These are phyloP conservation scores for Bauhinia variegata DNA, from an alignment of 306 rosid species.

Conservation along the genomic window DNA sequence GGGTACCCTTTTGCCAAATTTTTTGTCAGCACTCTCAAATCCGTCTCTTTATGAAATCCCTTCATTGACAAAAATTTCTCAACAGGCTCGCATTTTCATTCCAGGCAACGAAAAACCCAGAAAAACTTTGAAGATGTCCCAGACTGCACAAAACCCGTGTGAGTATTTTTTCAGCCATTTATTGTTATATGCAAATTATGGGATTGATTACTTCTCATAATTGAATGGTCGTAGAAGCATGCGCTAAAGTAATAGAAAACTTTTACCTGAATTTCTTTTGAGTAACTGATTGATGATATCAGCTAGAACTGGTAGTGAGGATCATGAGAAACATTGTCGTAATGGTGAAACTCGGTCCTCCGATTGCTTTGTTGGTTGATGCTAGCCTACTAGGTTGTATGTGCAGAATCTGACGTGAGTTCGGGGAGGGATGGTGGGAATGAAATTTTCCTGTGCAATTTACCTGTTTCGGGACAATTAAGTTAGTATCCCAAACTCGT, in stretches of 20 bases:
- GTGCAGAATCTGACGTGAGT: no score
- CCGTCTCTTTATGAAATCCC: conserved; percentile 23
- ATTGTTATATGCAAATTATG: neutral
- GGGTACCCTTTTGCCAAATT: neutral
- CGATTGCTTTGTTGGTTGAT: no score
- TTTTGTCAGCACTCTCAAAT: neutral
- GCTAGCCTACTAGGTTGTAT: no score
- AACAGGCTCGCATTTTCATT: conserved; percentile 22
- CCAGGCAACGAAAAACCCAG: conserved; percentile 19
- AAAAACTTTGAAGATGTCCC: conserved; percentile 36
- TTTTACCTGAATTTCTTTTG: no score
- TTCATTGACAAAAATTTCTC: conserved; percentile 3
- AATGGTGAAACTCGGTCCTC: no score
- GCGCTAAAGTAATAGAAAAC: neutral
- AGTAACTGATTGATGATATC: no score
- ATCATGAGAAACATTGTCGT: no score
- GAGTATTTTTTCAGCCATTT: conserved; percentile 7
- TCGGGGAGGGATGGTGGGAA: no score
- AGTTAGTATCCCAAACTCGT: neutral
- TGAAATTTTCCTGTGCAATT: no score
- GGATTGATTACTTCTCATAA: neutral
- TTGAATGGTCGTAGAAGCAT: neutral
- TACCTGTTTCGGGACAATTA: no score
- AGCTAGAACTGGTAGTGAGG: no score
- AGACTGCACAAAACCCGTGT: conserved; percentile 40